Percentiles rank a stretch among this genome's conserved stretches.
Evolutionary conservation across 2,329 filamentous ascomycete genomes (phyloP).

Genomic region (Ampelomyces quisqualis): DNA sequence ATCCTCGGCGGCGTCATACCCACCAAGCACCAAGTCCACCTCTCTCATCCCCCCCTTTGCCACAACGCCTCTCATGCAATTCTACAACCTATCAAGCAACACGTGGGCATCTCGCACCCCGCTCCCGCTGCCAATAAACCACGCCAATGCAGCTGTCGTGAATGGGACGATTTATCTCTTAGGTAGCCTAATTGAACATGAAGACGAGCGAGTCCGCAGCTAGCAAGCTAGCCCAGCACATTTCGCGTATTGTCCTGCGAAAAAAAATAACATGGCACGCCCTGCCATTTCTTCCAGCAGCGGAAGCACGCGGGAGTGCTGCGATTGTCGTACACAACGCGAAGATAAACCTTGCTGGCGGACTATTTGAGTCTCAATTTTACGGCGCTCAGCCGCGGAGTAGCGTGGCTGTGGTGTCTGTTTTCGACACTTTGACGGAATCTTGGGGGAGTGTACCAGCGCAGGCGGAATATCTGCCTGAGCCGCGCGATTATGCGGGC

Average conservation of each 20-base stretch:
- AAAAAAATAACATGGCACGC: conserved; percentile 11
- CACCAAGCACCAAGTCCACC: too few relatives aligned
- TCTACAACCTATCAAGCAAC: conserved; percentile 19
- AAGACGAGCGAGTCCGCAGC: not conserved
- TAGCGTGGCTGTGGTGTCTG: conserved; percentile 15
- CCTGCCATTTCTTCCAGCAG: conserved; percentile 4
- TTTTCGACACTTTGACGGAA: conserved; percentile 14
- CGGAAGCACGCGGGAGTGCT: conserved; percentile 21
- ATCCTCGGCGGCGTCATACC: conserved; percentile 28
- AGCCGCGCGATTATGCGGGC: conserved; percentile 26
- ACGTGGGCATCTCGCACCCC: conserved; percentile 21
- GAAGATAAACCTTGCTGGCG: conserved; percentile 26
- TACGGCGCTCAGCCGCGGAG: conserved; percentile 7
- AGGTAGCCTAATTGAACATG: conserved; percentile 19
- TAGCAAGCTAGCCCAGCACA: conserved; percentile 16
- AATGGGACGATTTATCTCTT: conserved; percentile 27
- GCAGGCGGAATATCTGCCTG: conserved; percentile 19
- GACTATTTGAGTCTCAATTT: conserved; percentile 14
- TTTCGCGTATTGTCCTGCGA: conserved; percentile 18
- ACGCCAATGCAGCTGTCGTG: conserved; percentile 25
- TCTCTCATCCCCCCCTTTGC: conserved; percentile 3
- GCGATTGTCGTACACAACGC: conserved; percentile 18
- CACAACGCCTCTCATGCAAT: conserved; percentile 22
- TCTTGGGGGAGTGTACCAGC: conserved; percentile 14
- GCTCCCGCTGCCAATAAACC: conserved; percentile 24